These are phyloP conservation scores for Dysphania ambrosioides DNA, from an alignment of 148 eudicot genomes.

Conservation along the genomic window DNA sequence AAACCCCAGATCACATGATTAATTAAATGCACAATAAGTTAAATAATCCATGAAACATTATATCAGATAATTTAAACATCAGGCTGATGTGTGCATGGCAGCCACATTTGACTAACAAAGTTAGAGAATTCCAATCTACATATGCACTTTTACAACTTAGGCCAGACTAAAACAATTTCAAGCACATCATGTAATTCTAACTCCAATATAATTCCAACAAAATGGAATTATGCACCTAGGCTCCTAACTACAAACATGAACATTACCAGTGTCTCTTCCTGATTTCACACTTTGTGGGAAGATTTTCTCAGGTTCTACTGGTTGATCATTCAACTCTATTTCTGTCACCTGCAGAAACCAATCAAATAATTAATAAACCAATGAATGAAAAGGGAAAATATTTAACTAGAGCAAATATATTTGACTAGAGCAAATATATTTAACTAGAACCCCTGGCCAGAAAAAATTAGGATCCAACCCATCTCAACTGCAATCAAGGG, in stretches of 20 bases:
- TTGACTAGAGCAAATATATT: constrained; percentile 3
- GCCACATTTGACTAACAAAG: background rate
- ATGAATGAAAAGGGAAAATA: background rate
- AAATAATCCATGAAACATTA: no score
- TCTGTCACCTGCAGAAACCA: constrained; percentile 42
- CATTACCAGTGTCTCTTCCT: constrained; percentile 29
- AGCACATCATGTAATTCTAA: no score
- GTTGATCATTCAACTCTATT: constrained; percentile 50
- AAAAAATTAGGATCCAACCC: background rate
- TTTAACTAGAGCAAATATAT: no score
- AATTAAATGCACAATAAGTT: background rate
- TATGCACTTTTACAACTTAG: background rate
- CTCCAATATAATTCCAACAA: no score
- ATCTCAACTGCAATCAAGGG: background rate
- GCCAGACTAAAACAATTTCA: background rate
- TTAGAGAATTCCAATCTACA: background rate
- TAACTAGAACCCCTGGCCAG: background rate
- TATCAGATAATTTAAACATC: background rate
- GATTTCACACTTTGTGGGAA: constrained; percentile 17
- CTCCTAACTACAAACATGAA: constrained; percentile 12
- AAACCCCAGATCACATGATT: background rate
- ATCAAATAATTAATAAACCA: background rate
- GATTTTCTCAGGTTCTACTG: constrained; percentile 24
- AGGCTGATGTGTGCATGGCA: background rate
- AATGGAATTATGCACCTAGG: no score